A percentile compares a stretch with the other conserved stretches of the same genome.
phyloP scores from a whole-genome alignment of 1,284 basidiomycete genomes.

The Irpex lacteus region DNA sequence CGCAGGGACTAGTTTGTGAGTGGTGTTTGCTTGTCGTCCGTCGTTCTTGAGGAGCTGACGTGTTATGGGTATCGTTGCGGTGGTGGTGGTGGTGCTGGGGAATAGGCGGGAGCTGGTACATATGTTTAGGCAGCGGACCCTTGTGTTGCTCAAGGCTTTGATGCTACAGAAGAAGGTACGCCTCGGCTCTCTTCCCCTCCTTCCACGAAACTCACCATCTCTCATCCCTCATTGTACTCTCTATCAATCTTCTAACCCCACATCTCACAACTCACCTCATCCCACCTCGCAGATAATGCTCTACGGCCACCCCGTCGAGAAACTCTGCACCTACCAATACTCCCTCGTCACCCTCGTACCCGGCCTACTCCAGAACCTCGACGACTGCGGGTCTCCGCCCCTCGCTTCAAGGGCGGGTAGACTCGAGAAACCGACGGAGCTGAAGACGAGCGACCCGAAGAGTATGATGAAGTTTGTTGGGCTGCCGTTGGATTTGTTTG shows the following conservation, averaged over 20 bases:
- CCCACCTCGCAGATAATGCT: conserved; percentile 78
- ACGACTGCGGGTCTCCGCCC: conserved; percentile 90
- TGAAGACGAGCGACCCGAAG: conserved; percentile 88
- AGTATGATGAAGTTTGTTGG: conserved; percentile 93
- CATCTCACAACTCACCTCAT: neutral
- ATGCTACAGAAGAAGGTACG: conserved; percentile 88
- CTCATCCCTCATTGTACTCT: too few species aligned
- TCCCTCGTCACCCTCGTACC: conserved; percentile 85
- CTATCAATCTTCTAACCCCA: neutral
- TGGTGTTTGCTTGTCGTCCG: conserved; percentile 14
- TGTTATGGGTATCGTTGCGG: too few species aligned
- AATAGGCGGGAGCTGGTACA: conserved; percentile 85
- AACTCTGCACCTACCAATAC: conserved; percentile 96
- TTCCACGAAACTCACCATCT: too few species aligned
- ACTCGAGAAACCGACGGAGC: conserved; percentile 71
- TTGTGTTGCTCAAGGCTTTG: conserved; percentile 93
- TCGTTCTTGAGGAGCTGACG: too few species aligned
- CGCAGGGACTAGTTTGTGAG: conserved; percentile 80
- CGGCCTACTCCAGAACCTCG: conserved; percentile 82
- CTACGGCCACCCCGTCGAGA: conserved; percentile 95
- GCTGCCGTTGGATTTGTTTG: conserved; percentile 85
- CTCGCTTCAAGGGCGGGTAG: conserved; percentile 71
- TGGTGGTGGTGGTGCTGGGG: too few species aligned
- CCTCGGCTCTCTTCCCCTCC: conserved; percentile 10
- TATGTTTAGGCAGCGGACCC: conserved; percentile 89